phyloP scores from a whole-genome alignment of 2,329 filamentous ascomycete genomes.

The Clarireedia monteithiana region DNA sequence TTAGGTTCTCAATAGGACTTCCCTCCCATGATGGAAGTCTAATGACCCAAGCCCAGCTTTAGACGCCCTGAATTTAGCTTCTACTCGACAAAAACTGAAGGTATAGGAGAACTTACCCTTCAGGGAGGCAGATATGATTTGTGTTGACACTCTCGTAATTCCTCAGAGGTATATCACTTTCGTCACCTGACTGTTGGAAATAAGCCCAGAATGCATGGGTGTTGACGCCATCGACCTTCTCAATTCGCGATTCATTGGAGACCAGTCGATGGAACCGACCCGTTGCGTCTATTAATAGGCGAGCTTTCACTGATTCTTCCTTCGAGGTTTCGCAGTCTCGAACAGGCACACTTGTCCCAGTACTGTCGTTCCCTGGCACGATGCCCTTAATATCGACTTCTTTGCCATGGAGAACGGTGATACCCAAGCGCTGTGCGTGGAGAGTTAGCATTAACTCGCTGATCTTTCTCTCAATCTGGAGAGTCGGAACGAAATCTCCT shows the following conservation, averaged over 20 bases:
- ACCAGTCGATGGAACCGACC: conserved; percentile 19
- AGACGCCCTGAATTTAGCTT: background rate
- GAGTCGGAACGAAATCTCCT: conserved; percentile 14
- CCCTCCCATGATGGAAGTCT: conserved; percentile 24
- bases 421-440: conserved; percentile 21
- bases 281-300: conserved; percentile 21
- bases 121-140: conserved; percentile 25
- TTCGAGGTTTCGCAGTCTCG: background rate
- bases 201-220: conserved; percentile 20
- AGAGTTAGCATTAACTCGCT: conserved; percentile 25
- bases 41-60: conserved; percentile 26
- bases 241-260: conserved; percentile 17
- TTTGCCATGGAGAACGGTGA: conserved; percentile 23
- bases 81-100: background rate
- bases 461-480: conserved; percentile 24
- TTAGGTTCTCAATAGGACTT: conserved; percentile 20
- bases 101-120: conserved; percentile 13
- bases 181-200: conserved; percentile 16
- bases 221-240: conserved; percentile 21
- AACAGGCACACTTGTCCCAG: background rate
- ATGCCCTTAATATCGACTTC: conserved; percentile 6
- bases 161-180: conserved; percentile 20
- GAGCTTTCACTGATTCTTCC: conserved; percentile 10
- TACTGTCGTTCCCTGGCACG: background rate
- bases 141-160: conserved; percentile 22